Evolutionary conservation across 192 early-diverging fungal genomes (phyloP), one percentile per base, ranked within the genome.

Genomic region (Entomortierella beljakovae): DNA sequence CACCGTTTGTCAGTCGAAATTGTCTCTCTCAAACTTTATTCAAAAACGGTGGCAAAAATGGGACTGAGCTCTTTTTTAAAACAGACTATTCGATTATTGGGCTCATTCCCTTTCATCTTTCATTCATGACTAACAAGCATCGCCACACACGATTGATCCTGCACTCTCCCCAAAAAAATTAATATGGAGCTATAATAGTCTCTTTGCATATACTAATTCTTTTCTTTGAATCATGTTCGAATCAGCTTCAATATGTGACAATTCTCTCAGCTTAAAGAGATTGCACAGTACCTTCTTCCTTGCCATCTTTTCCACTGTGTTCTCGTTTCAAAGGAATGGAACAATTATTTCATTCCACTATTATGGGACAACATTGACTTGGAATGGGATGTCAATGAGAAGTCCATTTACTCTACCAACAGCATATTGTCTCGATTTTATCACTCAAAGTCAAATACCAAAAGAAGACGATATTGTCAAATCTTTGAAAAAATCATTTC

Each of bases 291-390:
- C 43, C 43, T 46, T 20, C 43, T 20, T 15, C 43, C 43, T 11
- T 20, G 15, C 43, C 43, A 46, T 46, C 43, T 46, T 46, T 46
- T 46, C 43, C 43, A 20, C 43, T 46, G 43, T 46, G 43, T 46
- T 46, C 43, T 46, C 43, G 43, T 46, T 20, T 46, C 43, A 46
- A 46, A 46, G 43, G 20, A 46, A 46, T 46, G 43, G 43, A 46
- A 46, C 20, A 46, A 20, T 20, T 20, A 3, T 20, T 46, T 46
- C 43, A 46, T 46, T 46, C 43, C 6, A 46, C 43, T 20, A 46
- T 46, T 15, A 46, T 46, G 43, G 43, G 15, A 20, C 11, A 46
- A 46, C 43, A 46, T 46, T 20, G 43, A 46, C 43, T 46, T 46
- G 20, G 2, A 46, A 46, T 46, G 43, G 43, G 20, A 46, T 46